Evolutionary conservation across 805 yeast species (phyloP).

Genomic region (Wickerhamiella occidentalis): DNA sequence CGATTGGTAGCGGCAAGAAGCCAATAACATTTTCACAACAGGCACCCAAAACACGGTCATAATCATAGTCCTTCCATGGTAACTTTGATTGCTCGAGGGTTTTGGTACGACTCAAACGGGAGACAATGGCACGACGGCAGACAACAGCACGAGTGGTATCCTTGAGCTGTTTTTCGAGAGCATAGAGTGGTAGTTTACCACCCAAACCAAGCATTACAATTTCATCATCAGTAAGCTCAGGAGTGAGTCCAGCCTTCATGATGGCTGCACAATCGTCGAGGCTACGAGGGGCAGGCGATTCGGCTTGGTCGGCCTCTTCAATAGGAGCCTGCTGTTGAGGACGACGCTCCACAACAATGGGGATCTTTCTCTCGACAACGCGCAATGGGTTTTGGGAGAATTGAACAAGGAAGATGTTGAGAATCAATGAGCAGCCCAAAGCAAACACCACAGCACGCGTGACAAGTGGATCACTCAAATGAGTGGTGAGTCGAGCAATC

Average conservation of each 20-base stretch:
- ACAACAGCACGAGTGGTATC: constrained; percentile 88
- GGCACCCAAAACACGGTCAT: constrained; percentile 93
- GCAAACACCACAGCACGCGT: constrained; percentile 46
- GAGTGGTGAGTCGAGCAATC: constrained; percentile 13
- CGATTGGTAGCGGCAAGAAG: constrained; percentile 90
- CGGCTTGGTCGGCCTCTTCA: constrained; percentile 23
- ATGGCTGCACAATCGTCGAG: constrained; percentile 51
- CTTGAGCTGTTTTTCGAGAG: constrained; percentile 80
- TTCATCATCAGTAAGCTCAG: constrained; percentile 57
- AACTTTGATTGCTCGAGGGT: constrained; percentile 56
- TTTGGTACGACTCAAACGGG: constrained; percentile 70
- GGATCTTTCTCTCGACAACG: constrained; percentile 27
- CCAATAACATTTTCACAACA: constrained; percentile 99
- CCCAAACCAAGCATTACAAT: constrained; percentile 54
- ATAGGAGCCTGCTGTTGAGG: constrained; percentile 29
- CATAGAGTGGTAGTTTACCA: constrained; percentile 83
- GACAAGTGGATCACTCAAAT: constrained; percentile 14
- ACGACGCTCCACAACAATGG: constrained; percentile 23
- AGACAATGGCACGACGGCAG: constrained; percentile 86
- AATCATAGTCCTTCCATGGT: constrained; percentile 78
- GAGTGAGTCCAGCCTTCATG: constrained; percentile 60
- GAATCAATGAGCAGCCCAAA: constrained; percentile 61
- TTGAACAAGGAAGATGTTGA: constrained; percentile 67
- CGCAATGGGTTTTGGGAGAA: constrained; percentile 20
- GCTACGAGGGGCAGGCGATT: constrained; percentile 20